phyloP scores from a whole-genome alignment of 495 filamentous ascomycete species.

The Podospora sp. region DNA sequence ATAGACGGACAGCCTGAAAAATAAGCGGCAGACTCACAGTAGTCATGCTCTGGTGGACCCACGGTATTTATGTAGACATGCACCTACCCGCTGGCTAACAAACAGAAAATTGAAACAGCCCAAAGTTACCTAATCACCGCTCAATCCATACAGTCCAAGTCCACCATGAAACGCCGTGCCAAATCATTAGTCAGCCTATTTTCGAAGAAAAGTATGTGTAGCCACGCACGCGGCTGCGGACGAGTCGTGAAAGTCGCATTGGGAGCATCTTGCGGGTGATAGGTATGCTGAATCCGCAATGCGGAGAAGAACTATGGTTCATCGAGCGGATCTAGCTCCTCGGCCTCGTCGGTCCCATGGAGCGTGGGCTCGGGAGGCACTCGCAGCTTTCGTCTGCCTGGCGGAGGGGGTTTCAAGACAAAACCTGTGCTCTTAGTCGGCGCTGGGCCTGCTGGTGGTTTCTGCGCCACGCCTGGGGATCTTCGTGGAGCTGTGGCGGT shows the following conservation, averaged over 20 bases:
- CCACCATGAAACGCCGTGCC: conserved; percentile 11
- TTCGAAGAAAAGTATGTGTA: neutral
- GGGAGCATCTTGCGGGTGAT: too few species aligned
- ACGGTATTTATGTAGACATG: too few species aligned
- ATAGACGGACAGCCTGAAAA: neutral
- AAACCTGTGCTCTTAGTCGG: neutral
- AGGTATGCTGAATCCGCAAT: neutral
- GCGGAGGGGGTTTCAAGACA: neutral
- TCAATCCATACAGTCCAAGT: neutral
- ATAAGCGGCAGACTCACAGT: neutral
- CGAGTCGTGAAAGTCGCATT: neutral
- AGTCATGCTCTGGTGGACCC: neutral
- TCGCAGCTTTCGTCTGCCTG: neutral
- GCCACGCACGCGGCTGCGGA: neutral
- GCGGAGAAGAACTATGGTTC: too few species aligned
- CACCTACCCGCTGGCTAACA: neutral
- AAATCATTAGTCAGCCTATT: conserved; percentile 7
- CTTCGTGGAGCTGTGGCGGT: neutral
- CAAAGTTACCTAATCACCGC: neutral
- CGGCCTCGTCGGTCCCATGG: too few species aligned
- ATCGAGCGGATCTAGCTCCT: too few species aligned
- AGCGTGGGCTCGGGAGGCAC: neutral
- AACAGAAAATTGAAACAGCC: neutral
- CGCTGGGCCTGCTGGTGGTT: neutral
- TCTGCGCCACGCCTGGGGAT: neutral